phyloP scores from a whole-genome alignment of 257 asterid genomes.

The Solanum medicagineum region DNA sequence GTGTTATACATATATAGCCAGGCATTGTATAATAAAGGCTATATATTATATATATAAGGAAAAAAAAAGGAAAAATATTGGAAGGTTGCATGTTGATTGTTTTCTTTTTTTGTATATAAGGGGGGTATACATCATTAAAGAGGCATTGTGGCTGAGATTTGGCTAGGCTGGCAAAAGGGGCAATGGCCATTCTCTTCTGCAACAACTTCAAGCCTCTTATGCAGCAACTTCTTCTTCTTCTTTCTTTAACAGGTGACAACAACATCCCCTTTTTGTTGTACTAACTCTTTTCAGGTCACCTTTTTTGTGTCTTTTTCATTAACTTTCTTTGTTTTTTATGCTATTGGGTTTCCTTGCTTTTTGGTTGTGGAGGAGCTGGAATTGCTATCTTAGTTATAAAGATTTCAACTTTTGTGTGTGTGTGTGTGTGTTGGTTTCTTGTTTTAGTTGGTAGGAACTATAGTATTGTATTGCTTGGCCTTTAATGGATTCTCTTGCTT shows the following conservation, averaged over 20 bases:
- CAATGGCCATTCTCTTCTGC: slow-evolving; percentile 47
- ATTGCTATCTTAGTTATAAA: background rate
- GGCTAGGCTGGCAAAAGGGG: slow-evolving; percentile 26
- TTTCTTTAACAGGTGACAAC: slow-evolving; percentile 43
- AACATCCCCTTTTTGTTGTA: background rate
- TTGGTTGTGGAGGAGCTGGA: background rate
- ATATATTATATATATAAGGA: too few species aligned
- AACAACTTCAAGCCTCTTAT: slow-evolving; percentile 18
- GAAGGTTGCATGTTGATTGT: background rate
- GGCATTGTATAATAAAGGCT: too few species aligned
- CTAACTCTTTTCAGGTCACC: background rate
- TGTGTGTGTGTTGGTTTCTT: background rate
- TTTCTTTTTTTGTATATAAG: background rate
- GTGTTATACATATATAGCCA: too few species aligned
- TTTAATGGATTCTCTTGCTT: background rate
- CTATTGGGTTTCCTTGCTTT: background rate
- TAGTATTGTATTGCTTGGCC: background rate
- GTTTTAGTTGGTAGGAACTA: background rate
- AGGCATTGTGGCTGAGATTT: slow-evolving; percentile 33
- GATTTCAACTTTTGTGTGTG: background rate
- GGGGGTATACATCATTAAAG: background rate
- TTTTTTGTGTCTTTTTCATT: background rate
- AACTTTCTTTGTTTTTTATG: background rate
- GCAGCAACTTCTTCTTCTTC: slow-evolving; percentile 17
- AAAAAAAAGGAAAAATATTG: background rate